Base-by-base conservation (phyloP, 176 grass and related monocot genomes). In the Neostapfia colusana region DNA sequence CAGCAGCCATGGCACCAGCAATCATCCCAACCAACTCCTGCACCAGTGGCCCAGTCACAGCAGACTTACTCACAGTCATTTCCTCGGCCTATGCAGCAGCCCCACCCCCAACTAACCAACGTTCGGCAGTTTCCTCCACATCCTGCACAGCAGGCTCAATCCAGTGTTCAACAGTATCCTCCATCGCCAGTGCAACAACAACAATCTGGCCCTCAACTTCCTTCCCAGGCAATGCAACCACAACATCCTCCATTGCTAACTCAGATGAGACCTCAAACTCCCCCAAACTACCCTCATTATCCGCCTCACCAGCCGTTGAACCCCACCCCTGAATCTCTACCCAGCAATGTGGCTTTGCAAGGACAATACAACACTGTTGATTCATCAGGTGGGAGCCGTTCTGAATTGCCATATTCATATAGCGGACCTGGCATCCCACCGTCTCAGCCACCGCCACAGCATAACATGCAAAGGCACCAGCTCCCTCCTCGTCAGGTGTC, bases 221-320 rank as follows among this genome's bases (percentile, higher is more conserved):
- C 69, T 78, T 67, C 86, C 48, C 86, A 76, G 56, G 31, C 70
- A 71, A 70, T 80, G 77, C 86, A 88, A 64, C 70, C 81, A 24
- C 86, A 88, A 41, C 81, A 81, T 70, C 70, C 76, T 49, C 65
- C 82, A 50, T 57, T 51, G 49, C 86, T 66, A 76, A 50, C 81
- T 75, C 93, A 90, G 38, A 87, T 88, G 79, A 92, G 85, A 70
- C 87, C 91, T 85, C 85, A 89, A 79, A 79, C 82, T 17, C 74
- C 89, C 65, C 82, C 86, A 72, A 84, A 83, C 65, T 95, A 95
- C 71, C 74, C 92, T 53, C 73, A 86, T 65, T 98, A 95, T 76
- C 72, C 69, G 8, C 76, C 89, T 57, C 89, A 84, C 23, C 92
- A 90, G 83, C 57, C 85, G 28, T 56, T 86, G 60, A 95, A 90